phyloP scores from a whole-genome alignment of 2,329 filamentous ascomycete genomes.

The Xylariaceae sp. region DNA sequence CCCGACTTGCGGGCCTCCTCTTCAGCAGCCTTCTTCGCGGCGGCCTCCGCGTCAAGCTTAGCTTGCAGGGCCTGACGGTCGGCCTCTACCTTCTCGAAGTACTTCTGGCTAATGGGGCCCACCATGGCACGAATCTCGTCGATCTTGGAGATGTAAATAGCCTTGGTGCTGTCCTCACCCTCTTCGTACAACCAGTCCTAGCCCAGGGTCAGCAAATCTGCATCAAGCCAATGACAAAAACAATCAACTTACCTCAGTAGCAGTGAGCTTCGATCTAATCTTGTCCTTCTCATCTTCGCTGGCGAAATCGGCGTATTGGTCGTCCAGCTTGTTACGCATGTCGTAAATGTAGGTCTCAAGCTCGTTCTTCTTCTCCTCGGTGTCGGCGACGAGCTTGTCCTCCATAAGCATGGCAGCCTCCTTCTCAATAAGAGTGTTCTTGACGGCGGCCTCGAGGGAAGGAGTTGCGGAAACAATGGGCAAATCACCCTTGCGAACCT shows the following conservation, averaged over 20 bases:
- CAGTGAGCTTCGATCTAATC: constrained; percentile 75
- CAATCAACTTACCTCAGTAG: constrained; percentile 67
- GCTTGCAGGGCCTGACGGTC: constrained; percentile 77
- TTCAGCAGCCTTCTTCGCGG: constrained; percentile 63
- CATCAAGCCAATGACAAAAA: background rate
- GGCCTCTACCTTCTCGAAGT: constrained; percentile 89
- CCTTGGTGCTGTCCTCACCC: constrained; percentile 90
- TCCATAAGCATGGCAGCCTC: constrained; percentile 93
- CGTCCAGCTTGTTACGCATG: constrained; percentile 89
- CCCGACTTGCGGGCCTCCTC: constrained; percentile 35
- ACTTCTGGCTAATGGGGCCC: constrained; percentile 86
- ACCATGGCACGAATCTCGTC: constrained; percentile 90
- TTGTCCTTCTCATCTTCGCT: constrained; percentile 89
- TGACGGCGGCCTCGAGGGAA: constrained; percentile 65
- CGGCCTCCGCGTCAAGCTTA: constrained; percentile 69
- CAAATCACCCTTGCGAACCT: constrained; percentile 94
- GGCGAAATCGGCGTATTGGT: constrained; percentile 81
- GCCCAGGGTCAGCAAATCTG: constrained; percentile 22
- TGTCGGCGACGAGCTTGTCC: constrained; percentile 97
- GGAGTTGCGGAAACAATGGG: constrained; percentile 79
- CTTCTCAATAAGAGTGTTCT: constrained; percentile 67
- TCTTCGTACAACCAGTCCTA: constrained; percentile 99
- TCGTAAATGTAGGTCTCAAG: constrained; percentile 98
- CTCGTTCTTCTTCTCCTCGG: constrained; percentile 99
- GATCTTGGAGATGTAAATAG: constrained; percentile 88